Base-by-base conservation (phyloP, 106 monocot genomes). In the Allium cepa region DNA sequence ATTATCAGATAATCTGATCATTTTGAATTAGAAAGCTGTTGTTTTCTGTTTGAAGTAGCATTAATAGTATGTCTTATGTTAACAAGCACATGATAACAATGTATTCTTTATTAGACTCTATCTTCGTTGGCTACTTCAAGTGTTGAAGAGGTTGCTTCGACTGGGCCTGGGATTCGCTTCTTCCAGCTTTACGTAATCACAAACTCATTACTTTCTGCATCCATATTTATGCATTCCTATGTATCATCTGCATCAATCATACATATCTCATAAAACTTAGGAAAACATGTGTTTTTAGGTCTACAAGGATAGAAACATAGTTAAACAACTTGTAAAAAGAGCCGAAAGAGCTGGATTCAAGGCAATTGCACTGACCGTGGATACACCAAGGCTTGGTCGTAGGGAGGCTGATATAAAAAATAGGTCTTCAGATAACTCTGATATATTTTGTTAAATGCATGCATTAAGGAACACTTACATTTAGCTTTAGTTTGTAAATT, bases 131-230 rank as follows among this genome's bases (percentile, higher is more conserved):
- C 90, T 75, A 85, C 88, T 67, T 91, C 79, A 4, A 94, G 90
- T 65, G 77, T 90, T 49, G 94, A 94, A 78, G 94, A 94, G 66
- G 87, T 94, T 60, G 82, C 87, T 47, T 94, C 94, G 46, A 94
- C 88, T 46, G 94, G 90, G 47, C 79, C 87, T 46, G 90, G 94
- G 59, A 83, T 87, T 69, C 85, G 94, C 16, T 94, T 94, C 79
- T 94, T 94, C 85, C 94, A 94, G 79, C 87, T 94, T 48, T 91
- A 87, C 72, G 94, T 94, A 81, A 84, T 64, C 3, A 36, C 36
- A 36, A 36, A 3, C 36, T 36, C 36, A 36, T 36, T 5, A 36
- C 36, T 36, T 36, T 36, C 36, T 36, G 26, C 14, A 36, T 69
- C 26, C 17, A 49, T 8, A 46, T 56, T 6, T 50, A 53, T 4